Base-by-base conservation (phyloP, 495 filamentous ascomycete genomes). In the Penicillium manginii region DNA sequence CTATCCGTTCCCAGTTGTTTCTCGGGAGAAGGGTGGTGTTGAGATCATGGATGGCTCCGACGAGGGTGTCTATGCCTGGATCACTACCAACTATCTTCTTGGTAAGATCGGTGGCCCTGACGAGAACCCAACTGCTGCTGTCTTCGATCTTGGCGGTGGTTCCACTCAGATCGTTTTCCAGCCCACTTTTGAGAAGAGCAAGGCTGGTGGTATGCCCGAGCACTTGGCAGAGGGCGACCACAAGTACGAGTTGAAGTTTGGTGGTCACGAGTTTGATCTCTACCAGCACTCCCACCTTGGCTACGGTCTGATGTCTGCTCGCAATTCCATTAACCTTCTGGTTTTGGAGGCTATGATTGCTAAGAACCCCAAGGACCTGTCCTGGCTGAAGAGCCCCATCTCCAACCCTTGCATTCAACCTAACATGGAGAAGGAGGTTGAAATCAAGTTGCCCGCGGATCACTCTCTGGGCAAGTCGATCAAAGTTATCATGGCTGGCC, bases 11-110 rank as follows among this genome's bases (percentile, higher is more conserved):
- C 90, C 94, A 2, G 89, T 98, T 18, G 89, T 98, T 52, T 87
- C 91, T 4, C 81, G 85, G 57, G 89, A 89, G 67, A 88, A 91
- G 63, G 86, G 88, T 57, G 94, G 94, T 54, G 90, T 98, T 14
- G 83, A 90, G 60, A 93, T 98, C 60, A 98, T 98, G 93, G 92
- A 96, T 65, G 94, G 94, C 63, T 89, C 87, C 15, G 88, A 97
- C 61, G 94, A 98, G 74, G 88, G 96, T 72, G 94, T 98, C n/a
- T 98, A 96, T 65, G 96, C 94, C 52, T 98, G 94, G 94, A 96
- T 98, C 73, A 98, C 94, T 3, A 92, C 91, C 57, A 98, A 98
- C 77, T 98, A 98, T 77, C 87, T 98, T 40, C 86, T 98, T 18
- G 93, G 93, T 52, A 98, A 97, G 79, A 98, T 98, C 67, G 96